Conservation (phyloP, 768 basidiomycete species). For the Paxillus rubicundulus region DNA sequence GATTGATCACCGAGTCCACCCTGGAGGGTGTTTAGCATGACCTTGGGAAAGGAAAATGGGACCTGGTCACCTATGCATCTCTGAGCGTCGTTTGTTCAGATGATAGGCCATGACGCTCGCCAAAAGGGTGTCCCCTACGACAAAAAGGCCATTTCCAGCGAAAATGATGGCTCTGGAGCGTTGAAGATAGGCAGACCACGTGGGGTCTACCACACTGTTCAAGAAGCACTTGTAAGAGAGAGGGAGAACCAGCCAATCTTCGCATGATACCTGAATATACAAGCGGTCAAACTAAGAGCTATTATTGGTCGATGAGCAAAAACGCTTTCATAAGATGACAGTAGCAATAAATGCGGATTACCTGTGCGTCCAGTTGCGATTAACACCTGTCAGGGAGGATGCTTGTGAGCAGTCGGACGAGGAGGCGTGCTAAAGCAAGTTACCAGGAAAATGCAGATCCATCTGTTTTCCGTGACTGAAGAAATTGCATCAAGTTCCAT, state of each 20-base stretch:
- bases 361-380: too few species aligned
- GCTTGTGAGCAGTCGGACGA: background rate
- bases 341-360: background rate
- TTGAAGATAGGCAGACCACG: conserved; percentile 2
- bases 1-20: background rate
- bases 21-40: background rate
- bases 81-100: background rate
- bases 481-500: background rate
- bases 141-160: conserved; percentile 3
- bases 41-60: background rate
- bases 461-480: background rate
- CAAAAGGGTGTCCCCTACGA: conserved; percentile 7
- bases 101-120: conserved; percentile 3
- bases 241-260: too few species aligned
- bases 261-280: background rate
- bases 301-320: background rate
- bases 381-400: too few species aligned
- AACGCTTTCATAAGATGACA: background rate
- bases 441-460: conserved; percentile 8
- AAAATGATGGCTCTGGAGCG: background rate
- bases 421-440: too few species aligned
- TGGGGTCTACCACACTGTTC: background rate
- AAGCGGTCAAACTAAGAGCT: conserved; percentile 3
- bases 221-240: background rate
- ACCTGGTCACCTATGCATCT: background rate